Percentiles rank a stretch among this genome's conserved stretches.
Conservation (phyloP, 2,329 filamentous ascomycete species). For the Didymella pinodella region DNA sequence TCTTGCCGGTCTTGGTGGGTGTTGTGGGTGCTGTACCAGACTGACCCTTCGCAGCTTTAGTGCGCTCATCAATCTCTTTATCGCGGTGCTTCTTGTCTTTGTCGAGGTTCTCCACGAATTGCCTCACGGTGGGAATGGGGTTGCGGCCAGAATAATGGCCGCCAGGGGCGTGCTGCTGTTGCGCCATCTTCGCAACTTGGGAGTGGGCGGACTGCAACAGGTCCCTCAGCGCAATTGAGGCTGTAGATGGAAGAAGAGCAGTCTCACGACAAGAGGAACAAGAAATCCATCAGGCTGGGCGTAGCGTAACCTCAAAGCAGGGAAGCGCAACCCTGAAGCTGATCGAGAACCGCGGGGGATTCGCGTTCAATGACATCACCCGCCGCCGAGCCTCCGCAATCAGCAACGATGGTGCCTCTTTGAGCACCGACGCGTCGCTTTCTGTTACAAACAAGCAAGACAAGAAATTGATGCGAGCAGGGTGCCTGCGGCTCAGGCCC, state of each 20-base stretch:
- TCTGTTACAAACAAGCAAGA: not conserved
- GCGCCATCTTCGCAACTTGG: conserved; percentile 49
- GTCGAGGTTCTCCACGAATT: conserved; percentile 83
- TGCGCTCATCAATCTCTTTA: conserved; percentile 69
- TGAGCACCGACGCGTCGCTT: not conserved
- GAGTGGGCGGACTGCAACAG: conserved; percentile 7
- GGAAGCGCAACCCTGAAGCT: conserved; percentile 17
- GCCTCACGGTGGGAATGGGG: conserved; percentile 84
- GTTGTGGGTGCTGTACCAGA: conserved; percentile 32
- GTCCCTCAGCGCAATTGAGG: conserved; percentile 22
- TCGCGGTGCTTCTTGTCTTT: conserved; percentile 79
- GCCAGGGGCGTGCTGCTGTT: conserved; percentile 61
- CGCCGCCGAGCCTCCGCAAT: conserved; percentile 4
- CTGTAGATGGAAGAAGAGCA: conserved; percentile 13
- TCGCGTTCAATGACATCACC: conserved; percentile 30
- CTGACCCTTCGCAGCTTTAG: conserved; percentile 56
- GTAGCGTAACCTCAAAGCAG: conserved; percentile 21
- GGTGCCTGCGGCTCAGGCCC: conserved; percentile 15
- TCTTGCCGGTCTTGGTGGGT: conserved; percentile 50
- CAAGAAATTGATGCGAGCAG: conserved; percentile 11
- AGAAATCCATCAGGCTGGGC: not conserved
- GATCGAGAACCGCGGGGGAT: conserved; percentile 14
- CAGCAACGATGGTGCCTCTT: conserved; percentile 9
- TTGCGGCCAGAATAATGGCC: conserved; percentile 82
- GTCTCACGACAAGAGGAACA: not conserved